Evolutionary conservation across 2,329 filamentous ascomycete species (phyloP).

Genomic region (Aquanectria penicillioides): DNA sequence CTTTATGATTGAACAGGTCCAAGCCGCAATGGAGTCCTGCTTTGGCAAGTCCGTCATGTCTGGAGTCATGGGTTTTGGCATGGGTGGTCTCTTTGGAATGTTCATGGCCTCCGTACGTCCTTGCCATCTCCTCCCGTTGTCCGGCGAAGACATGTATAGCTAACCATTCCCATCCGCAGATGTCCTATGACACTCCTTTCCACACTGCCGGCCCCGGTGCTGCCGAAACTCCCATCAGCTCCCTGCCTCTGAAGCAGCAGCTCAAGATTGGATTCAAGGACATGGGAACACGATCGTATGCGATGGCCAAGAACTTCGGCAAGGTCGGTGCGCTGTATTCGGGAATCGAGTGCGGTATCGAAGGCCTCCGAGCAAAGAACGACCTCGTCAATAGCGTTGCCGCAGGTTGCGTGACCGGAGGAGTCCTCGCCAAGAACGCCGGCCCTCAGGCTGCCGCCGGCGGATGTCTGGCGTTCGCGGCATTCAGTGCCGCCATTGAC

Average conservation of each 20-base stretch:
- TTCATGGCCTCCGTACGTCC: slow-evolving; percentile 93
- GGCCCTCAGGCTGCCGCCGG: slow-evolving; percentile 89
- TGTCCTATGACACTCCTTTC: slow-evolving; percentile 97
- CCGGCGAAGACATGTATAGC: neutral
- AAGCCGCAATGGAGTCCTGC: slow-evolving; percentile 90
- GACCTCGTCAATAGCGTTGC: slow-evolving; percentile 88
- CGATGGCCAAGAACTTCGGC: slow-evolving; percentile 93
- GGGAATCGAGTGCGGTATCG: slow-evolving; percentile 95
- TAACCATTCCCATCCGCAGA: slow-evolving; percentile 62
- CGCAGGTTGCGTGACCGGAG: slow-evolving; percentile 91
- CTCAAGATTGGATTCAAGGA: slow-evolving; percentile 89
- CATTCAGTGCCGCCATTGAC: slow-evolving; percentile 92
- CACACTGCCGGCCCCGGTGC: slow-evolving; percentile 58
- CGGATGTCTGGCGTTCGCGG: slow-evolving; percentile 93
- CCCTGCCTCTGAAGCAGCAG: slow-evolving; percentile 86
- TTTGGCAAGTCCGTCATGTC: slow-evolving; percentile 88
- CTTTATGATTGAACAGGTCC: slow-evolving; percentile 67
- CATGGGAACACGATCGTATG: slow-evolving; percentile 87
- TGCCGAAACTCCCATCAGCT: slow-evolving; percentile 55
- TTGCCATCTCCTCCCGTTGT: slow-evolving; percentile 7
- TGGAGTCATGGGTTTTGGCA: slow-evolving; percentile 91
- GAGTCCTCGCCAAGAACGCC: slow-evolving; percentile 84
- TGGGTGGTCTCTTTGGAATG: slow-evolving; percentile 92
- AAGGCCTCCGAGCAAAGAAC: slow-evolving; percentile 92
- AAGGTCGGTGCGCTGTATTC: slow-evolving; percentile 91